Conservation (phyloP, 768 basidiomycete genomes). For the Tricholoma matsutake region DNA sequence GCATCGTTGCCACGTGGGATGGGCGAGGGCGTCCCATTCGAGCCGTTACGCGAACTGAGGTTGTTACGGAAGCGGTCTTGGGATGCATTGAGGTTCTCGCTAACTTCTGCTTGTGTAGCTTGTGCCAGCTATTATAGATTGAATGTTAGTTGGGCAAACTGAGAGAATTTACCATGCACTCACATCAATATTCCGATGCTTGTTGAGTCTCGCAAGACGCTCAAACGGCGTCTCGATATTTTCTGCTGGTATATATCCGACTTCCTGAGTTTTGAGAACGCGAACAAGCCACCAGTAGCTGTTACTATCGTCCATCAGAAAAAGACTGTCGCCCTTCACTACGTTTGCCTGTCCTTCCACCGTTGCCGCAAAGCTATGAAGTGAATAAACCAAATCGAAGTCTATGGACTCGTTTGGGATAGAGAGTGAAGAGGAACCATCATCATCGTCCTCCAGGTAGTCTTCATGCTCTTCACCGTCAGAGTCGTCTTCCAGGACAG, state of each 20-base stretch:
- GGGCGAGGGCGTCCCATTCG: conserved; percentile 51
- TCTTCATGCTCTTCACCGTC: conserved; percentile 72
- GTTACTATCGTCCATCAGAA: conserved; percentile 97
- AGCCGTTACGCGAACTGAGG: conserved; percentile 45
- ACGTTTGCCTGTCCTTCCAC: conserved; percentile 99
- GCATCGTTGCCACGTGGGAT: conserved; percentile 32
- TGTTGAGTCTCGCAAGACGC: conserved; percentile 91
- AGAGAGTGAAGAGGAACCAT: conserved; percentile 77
- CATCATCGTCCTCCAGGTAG: conserved; percentile 71
- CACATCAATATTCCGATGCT: conserved; percentile 96
- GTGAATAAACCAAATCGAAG: conserved; percentile 89
- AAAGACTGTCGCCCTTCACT: conserved; percentile 95
- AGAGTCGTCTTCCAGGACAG: conserved; percentile 83
- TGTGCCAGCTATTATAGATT: conserved; percentile 55
- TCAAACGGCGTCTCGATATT: conserved; percentile 99
- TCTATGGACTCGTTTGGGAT: conserved; percentile 92
- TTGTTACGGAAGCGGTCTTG: conserved; percentile 55
- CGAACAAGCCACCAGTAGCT: conserved; percentile 99
- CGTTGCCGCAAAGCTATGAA: conserved; percentile 96
- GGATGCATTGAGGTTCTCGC: conserved; percentile 46
- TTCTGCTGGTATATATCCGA: conserved; percentile 98
- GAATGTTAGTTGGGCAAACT: conserved; percentile 8
- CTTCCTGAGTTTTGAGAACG: conserved; percentile 97
- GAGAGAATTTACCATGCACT: conserved; percentile 26
- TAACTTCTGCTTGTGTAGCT: conserved; percentile 68